Conservation (phyloP, 352 stramenopile species). For the Phytophthora capsici region DNA sequence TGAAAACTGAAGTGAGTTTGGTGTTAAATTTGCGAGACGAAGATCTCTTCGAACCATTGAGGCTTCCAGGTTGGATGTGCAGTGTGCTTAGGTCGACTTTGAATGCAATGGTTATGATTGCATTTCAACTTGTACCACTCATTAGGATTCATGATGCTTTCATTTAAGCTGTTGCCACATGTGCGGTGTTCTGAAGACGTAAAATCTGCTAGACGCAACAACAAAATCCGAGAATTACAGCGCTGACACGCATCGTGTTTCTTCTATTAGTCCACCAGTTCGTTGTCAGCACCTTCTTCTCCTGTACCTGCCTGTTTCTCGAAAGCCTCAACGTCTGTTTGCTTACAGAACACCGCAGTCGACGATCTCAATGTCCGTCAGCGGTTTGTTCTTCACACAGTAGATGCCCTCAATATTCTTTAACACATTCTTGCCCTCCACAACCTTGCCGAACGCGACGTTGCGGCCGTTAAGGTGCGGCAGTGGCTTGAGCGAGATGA, state of each 20-base stretch:
- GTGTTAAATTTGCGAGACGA: not conserved
- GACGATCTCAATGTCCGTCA: slow-evolving; percentile 84
- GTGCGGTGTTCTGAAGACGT: too few species aligned
- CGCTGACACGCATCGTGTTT: slow-evolving; percentile 32
- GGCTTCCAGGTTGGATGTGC: not conserved
- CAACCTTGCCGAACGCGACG: slow-evolving; percentile 88
- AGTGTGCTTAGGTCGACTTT: not conserved
- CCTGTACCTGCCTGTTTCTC: slow-evolving; percentile 25
- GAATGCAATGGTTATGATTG: not conserved
- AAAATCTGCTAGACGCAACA: slow-evolving; percentile 4
- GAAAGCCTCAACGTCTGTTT: slow-evolving; percentile 11
- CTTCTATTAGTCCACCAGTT: slow-evolving; percentile 46
- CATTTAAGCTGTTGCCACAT: too few species aligned
- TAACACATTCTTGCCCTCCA: slow-evolving; percentile 84
- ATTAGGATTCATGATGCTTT: too few species aligned
- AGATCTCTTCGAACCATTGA: not conserved
- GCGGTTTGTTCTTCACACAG: slow-evolving; percentile 82
- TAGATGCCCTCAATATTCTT: slow-evolving; percentile 86
- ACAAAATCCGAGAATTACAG: slow-evolving; percentile 28
- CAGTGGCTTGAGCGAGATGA: slow-evolving; percentile 94
- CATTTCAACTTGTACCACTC: not conserved
- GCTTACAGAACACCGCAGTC: slow-evolving; percentile 79
- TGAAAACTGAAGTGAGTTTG: slow-evolving; percentile 1
- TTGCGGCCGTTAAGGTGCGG: slow-evolving; percentile 89
- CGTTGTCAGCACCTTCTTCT: slow-evolving; percentile 15